Evolutionary conservation across 495 filamentous ascomycete species (phyloP).

Genomic region (Penicillium paradoxum): DNA sequence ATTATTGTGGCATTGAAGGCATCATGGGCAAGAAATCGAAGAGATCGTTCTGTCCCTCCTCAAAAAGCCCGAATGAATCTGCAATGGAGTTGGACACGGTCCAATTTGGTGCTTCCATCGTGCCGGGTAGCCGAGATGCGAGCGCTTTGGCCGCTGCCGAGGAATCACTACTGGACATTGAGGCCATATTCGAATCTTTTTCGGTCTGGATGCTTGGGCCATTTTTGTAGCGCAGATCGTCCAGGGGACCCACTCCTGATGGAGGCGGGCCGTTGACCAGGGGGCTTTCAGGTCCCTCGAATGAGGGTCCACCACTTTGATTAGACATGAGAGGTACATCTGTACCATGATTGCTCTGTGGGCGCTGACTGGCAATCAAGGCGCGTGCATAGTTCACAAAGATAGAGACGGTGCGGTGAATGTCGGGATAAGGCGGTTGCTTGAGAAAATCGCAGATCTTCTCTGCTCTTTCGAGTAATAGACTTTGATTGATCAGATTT

Average conservation of each 20-base stretch:
- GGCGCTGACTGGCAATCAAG: constrained; percentile 31
- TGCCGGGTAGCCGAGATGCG: constrained; percentile 28
- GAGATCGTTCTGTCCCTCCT: constrained; percentile 42
- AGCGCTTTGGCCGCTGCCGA: constrained; percentile 24
- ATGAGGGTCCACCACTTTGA: constrained; percentile 13
- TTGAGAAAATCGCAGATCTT: constrained; percentile 39
- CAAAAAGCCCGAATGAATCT: constrained; percentile 43
- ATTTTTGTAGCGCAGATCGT: constrained; percentile 21
- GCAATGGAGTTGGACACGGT: constrained; percentile 40
- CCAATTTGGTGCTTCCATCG: constrained; percentile 41
- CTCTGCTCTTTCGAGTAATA: constrained; percentile 35
- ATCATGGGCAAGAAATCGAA: constrained; percentile 43
- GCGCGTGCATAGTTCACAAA: constrained; percentile 41
- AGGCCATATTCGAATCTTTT: constrained; percentile 18
- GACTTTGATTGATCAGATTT: constrained; percentile 31
- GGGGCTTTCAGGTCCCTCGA: constrained; percentile 17
- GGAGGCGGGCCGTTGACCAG: constrained; percentile 18
- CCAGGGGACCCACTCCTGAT: constrained; percentile 15
- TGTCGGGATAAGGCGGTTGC: constrained; percentile 40
- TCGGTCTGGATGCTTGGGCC: constrained; percentile 15
- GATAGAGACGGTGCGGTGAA: constrained; percentile 41
- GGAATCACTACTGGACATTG: constrained; percentile 22
- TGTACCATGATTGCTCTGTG: constrained; percentile 16
- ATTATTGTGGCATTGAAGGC: constrained; percentile 33
- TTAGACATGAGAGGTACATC: constrained; percentile 18